Evolutionary conservation across 306 rosid species (phyloP).

Genomic region (Styphnolobium japonicum): DNA sequence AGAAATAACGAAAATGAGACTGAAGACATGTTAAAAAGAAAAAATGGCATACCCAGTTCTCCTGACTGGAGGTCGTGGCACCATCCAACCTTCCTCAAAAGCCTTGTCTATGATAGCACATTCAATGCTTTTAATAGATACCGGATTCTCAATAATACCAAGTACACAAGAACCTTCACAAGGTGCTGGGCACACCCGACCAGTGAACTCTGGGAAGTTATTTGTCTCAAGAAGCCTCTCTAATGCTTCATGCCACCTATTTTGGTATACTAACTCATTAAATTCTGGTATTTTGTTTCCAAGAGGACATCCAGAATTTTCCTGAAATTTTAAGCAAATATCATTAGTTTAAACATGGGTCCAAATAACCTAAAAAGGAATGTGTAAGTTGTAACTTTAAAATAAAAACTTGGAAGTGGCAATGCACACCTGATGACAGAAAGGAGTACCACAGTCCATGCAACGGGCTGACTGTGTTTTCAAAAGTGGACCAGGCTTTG

Average conservation of each 20-base stretch:
- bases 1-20: background rate
- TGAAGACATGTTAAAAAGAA: background rate
- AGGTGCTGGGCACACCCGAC: constrained; percentile 99
- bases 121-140: constrained; percentile 89
- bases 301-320: constrained; percentile 95
- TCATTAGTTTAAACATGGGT: background rate
- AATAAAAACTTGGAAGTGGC: background rate
- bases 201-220: constrained; percentile 98
- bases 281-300: constrained; percentile 98
- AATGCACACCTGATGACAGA: constrained; percentile 87
- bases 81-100: constrained; percentile 99
- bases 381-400: background rate
- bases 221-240: constrained; percentile 97
- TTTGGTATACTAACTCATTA: constrained; percentile 90
- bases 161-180: constrained; percentile 95
- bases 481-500: constrained; percentile 91
- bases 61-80: constrained; percentile 80
- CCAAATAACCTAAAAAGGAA: background rate
- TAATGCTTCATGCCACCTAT: constrained; percentile 95
- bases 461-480: constrained; percentile 98
- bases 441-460: constrained; percentile 99
- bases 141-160: constrained; percentile 74
- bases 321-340: constrained; percentile 51
- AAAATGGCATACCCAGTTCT: constrained; percentile 74
- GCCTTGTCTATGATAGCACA: constrained; percentile 99